These are phyloP conservation scores for Talaromyces sp. DNA, from an alignment of 2,329 filamentous ascomycete species.

Conservation along the genomic window DNA sequence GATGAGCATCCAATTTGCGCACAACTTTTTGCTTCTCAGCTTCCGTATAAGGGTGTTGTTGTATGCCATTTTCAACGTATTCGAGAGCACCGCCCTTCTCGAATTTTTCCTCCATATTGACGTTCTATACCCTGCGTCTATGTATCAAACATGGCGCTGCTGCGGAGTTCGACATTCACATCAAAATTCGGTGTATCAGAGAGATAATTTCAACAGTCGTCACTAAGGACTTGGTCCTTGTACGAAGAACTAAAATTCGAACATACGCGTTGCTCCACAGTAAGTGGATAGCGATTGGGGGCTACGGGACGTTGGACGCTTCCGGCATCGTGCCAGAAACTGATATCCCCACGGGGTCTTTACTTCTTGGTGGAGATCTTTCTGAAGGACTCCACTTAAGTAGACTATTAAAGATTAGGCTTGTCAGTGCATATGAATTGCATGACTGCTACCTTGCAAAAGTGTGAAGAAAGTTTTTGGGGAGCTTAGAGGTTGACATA, in stretches of 20 bases:
- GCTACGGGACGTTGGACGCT: not conserved
- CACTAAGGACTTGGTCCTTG: not conserved
- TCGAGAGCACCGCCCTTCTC: not conserved
- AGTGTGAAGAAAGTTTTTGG: not conserved
- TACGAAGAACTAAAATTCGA: not conserved
- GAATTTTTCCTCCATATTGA: not conserved
- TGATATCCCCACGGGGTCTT: not conserved
- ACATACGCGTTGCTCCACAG: not conserved
- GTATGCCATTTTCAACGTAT: not conserved
- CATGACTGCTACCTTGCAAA: not conserved
- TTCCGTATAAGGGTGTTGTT: not conserved
- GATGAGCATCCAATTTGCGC: constrained; percentile 21
- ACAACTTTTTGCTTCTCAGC: constrained; percentile 7
- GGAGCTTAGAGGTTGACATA: not conserved
- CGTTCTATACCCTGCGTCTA: not conserved
- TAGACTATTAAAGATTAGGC: not conserved
- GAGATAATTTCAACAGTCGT: not conserved
- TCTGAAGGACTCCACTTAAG: not conserved
- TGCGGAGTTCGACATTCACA: not conserved
- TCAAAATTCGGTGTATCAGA: not conserved
- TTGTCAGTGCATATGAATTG: not conserved
- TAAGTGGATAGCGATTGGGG: not conserved
- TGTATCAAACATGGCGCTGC: not conserved
- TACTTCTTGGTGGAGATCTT: not conserved
- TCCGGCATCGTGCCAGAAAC: not conserved